Evolutionary conservation across 192 early-diverging fungal species (phyloP).

Genomic region (Coemansia sp.): DNA sequence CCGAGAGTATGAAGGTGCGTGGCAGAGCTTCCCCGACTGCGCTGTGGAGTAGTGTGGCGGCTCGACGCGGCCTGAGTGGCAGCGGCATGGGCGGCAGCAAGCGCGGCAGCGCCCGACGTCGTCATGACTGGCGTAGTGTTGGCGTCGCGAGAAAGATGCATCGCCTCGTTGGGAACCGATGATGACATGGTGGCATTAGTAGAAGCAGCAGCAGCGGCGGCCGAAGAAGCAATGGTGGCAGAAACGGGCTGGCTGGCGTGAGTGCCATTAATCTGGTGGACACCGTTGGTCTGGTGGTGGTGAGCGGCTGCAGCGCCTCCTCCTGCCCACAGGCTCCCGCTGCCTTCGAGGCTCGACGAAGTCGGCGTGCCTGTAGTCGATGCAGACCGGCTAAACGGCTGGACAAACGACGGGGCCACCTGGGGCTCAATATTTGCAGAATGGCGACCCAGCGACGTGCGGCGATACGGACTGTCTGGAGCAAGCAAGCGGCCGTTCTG

Average conservation of each 20-base stretch:
- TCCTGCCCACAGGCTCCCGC: too few species aligned
- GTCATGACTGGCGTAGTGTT: constrained; percentile 44
- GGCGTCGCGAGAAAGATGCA: not conserved
- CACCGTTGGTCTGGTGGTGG: not conserved
- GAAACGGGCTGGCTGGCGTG: not conserved
- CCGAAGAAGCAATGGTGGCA: not conserved
- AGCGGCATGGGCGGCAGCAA: constrained; percentile 45
- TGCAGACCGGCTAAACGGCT: constrained; percentile 44
- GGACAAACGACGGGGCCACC: constrained; percentile 42
- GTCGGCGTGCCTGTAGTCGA: constrained; percentile 26
- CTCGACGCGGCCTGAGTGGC: constrained; percentile 26
- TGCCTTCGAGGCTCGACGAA: constrained; percentile 15
- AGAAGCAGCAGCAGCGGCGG: not conserved
- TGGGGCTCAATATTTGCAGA: constrained; percentile 18
- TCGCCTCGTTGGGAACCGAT: not conserved
- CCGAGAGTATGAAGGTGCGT: constrained; percentile 11
- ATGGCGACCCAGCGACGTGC: constrained; percentile 7
- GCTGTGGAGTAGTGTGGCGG: constrained; percentile 40
- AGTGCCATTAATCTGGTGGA: not conserved
- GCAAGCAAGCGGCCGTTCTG: not conserved
- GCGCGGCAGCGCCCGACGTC: constrained; percentile 42
- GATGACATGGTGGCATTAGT: not conserved
- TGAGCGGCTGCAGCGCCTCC: too few species aligned
- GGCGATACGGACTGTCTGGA: not conserved
- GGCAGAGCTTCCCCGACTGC: constrained; percentile 37